Evolutionary conservation across 2,329 filamentous ascomycete species (phyloP), one percentile per base, ranked within the genome.

Genomic region (Sporothrix phasma): DNA sequence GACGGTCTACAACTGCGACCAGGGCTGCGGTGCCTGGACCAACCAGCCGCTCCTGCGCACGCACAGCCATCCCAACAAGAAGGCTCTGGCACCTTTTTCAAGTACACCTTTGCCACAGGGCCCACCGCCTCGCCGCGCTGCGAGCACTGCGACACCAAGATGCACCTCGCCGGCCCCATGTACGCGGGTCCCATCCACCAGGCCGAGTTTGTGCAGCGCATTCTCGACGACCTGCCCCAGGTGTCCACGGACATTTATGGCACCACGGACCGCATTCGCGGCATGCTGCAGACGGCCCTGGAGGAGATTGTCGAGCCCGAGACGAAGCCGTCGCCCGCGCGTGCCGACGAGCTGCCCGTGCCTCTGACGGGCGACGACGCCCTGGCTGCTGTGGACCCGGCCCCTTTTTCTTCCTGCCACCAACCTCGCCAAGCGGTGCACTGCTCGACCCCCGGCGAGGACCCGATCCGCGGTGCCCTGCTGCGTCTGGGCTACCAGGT

Each of bases 151-250:
- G 89, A 88, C 8, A 86, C 83, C 72, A 93, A 88, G 73, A 95
- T 88, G 76, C 94, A 97, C 74, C 74, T 97, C 15, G 88, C 86
- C 4, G 94, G 94, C 1, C 94, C 94, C 0, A 97, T 99, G 93
- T 99, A 92, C 78, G 92, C 85, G 39, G 94, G 94, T 0, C 89
- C 88, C 22, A 78, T 99, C 8, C 94, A 99, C 75, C 92, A 92
- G 51, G 82, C 85, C 6, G 84, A 86, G 1, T 99, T 97, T 72
- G 85, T 99, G 66, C 83, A 89, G 71, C 84, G 84, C 64, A 86
- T 99, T 26, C 80, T 99, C 17, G 83, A 86, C 49, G 83, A 88
- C 64, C 80, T 96, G 8, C 86, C 90, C 0, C 76, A 79, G 3
- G 83, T 85, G 0, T 84, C 92, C 56, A 80, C 80, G 29, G 79